phyloP scores from a whole-genome alignment of 2,329 filamentous ascomycete species.

The Gaeumannomyces sp. region DNA sequence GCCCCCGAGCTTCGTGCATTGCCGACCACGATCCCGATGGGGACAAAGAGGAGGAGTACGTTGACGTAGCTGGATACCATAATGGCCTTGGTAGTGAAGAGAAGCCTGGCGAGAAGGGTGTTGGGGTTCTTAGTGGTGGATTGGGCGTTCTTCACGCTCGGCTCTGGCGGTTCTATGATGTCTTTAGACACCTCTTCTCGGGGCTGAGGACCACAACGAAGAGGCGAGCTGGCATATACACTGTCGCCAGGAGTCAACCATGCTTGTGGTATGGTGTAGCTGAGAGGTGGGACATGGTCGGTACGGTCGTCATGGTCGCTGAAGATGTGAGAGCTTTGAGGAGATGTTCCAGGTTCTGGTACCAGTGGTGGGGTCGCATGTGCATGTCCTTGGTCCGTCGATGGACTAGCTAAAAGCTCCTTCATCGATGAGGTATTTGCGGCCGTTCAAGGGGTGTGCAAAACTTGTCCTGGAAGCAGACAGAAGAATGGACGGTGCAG shows the following conservation, averaged over 20 bases:
- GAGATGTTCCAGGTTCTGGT: neutral
- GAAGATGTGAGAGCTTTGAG: neutral
- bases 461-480: neutral
- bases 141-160: neutral
- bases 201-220: too few relatives aligned
- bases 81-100: constrained; percentile 43
- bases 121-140: too few relatives aligned
- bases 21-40: constrained; percentile 53
- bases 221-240: too few relatives aligned
- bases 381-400: neutral
- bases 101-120: constrained; percentile 26
- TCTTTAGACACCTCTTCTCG: too few relatives aligned
- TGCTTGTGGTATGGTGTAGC: too few relatives aligned
- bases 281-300: neutral
- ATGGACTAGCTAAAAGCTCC: neutral
- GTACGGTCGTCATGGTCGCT: too few relatives aligned
- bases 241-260: too few relatives aligned
- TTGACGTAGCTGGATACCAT: constrained; percentile 60
- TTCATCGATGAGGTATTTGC: neutral
- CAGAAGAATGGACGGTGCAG: neutral
- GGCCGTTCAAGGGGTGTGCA: neutral
- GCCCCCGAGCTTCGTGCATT: constrained; percentile 24
- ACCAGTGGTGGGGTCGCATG: neutral
- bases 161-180: too few relatives aligned
- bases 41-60: constrained; percentile 62